Base-by-base conservation (phyloP, 257 asterid genomes). In the Eucommia ulmoides region DNA sequence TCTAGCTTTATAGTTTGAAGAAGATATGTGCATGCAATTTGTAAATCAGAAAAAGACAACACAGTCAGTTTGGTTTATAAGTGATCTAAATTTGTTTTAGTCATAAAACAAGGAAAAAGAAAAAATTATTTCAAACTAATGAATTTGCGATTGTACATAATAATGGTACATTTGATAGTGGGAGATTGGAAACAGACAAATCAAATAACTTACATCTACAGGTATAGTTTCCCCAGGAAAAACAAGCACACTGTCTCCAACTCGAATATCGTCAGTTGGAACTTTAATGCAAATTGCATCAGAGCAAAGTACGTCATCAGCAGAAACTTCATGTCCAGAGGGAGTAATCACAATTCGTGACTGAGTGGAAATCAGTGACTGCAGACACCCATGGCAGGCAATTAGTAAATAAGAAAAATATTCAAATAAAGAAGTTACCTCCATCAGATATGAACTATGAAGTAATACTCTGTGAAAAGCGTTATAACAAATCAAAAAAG, bases 161-260 rank as follows among this genome's bases (percentile, higher is more conserved):
- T n/a, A n/a, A n/a, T n/a, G n/a, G n/a, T n/a, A n/a, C n/a, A n/a
- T n/a, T n/a, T n/a, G 19, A 18, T 6, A 15, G 6, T 0, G 0
- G 24, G 19, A 56, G 24, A 41, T 23, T 57, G 24, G 23, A 24
- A 49, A 24, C 17, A 50, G 52, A 67, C 7, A 16, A 42, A 16
- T 42, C 48, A 33, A 58, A 49, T 53, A 46, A 73, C 96, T 80
- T 70, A 89, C 97, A 74, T 89, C 97, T 33, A 89, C 93, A 35
- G 97, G 94, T 52, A 89, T 76, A 59, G 94, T 89, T 78, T 89
- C 96, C 52, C 97, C 96, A 56, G 97, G 96, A 68, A 89, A 76
- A 74, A 89, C 97, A 77, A 85, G 70, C 65, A 89, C 55, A 23
- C 84, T 58, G 60, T 89, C 97, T 38, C 93, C 94, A 46, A 80